A percentile compares a stretch with the other conserved stretches of the same genome.
phyloP scores from a whole-genome alignment of 2,329 filamentous ascomycete genomes.

The Fusarium longipes region DNA sequence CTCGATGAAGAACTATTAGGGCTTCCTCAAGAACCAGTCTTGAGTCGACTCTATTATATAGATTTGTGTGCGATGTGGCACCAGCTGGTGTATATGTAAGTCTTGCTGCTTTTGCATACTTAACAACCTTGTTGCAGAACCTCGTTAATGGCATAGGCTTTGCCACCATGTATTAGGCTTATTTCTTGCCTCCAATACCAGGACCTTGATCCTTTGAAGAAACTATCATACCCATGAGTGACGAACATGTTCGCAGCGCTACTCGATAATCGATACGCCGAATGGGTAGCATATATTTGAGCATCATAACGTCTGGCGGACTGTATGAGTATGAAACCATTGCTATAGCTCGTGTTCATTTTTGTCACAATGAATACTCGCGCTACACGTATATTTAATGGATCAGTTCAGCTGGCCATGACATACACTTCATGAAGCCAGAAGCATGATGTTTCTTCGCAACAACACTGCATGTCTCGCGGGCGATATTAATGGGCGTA shows the following conservation, averaged over 20 bases:
- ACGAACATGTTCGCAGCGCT: background rate
- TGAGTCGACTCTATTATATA: no score
- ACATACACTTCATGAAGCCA: background rate
- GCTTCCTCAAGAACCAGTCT: no score
- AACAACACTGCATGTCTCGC: background rate
- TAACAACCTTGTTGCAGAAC: no score
- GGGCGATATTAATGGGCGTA: background rate
- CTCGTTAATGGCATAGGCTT: no score
- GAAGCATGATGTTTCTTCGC: background rate
- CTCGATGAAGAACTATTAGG: background rate
- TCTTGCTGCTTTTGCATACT: background rate
- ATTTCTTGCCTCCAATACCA: no score
- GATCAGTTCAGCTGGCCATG: background rate
- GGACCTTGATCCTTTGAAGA: background rate
- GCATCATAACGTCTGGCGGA: no score
- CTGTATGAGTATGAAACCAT: no score
- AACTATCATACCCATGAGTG: background rate
- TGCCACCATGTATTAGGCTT: background rate
- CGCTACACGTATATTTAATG: background rate
- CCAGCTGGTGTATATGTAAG: background rate
- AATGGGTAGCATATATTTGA: no score
- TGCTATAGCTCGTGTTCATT: background rate
- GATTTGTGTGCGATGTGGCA: no score
- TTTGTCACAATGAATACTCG: background rate
- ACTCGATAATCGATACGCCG: no score